A percentile compares a stretch with the other conserved stretches of the same genome.
Conservation (phyloP, 257 asterid genomes). For the Przewalskia tangutica region DNA sequence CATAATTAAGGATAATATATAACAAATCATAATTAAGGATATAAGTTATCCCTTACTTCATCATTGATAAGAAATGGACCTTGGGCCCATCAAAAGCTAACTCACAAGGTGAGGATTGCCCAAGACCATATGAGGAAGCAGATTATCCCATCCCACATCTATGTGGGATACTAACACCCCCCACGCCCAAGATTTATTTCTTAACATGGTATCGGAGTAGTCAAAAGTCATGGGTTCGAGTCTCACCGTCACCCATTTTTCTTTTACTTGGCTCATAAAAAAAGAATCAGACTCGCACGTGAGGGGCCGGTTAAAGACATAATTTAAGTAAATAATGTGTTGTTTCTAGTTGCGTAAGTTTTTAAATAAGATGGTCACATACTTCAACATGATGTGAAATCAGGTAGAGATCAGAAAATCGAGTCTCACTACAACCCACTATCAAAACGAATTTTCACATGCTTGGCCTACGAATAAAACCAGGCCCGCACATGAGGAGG, state of each 20-base stretch:
- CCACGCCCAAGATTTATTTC: not conserved
- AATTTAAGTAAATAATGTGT: not conserved
- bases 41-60: not conserved
- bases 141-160: not conserved
- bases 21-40: not conserved
- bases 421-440: not conserved
- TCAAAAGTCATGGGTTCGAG: not conserved
- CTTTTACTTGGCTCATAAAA: not conserved
- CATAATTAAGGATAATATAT: not conserved
- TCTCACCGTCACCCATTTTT: not conserved
- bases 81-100: not conserved
- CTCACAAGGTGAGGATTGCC: not conserved
- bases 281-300: not conserved
- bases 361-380: not conserved
- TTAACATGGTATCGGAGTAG: not conserved
- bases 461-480: not conserved
- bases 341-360: no score
- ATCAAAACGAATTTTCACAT: not conserved
- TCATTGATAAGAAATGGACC: not conserved
- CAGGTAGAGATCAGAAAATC: not conserved
- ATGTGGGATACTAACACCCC: not conserved
- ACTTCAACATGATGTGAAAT: not conserved
- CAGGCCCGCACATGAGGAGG: not conserved
- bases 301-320: not conserved
- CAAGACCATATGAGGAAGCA: not conserved